Percentiles rank a stretch among this genome's conserved stretches.
These are phyloP conservation scores for Ophiostoma triangulosporum DNA, from an alignment of 2,329 filamentous ascomycete genomes.

Conservation along the genomic window DNA sequence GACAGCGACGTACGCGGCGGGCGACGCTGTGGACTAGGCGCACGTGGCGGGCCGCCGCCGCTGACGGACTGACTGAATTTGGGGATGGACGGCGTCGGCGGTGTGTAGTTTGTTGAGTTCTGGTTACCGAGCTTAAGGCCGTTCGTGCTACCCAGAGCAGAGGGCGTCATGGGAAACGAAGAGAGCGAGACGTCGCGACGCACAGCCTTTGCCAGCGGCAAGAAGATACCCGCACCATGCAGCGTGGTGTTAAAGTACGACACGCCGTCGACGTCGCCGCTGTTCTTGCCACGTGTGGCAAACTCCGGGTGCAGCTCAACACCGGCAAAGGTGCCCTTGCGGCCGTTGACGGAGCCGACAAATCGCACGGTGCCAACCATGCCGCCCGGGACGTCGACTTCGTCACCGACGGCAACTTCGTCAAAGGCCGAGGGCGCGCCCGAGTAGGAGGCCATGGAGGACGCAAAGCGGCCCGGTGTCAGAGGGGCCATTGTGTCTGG, in stretches of 20 bases:
- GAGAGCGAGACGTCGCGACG: conserved; percentile 46
- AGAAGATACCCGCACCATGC: conserved; percentile 81
- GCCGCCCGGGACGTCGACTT: conserved; percentile 81
- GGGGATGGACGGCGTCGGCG: conserved; percentile 50
- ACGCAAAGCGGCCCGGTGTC: conserved; percentile 31
- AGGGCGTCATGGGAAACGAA: conserved; percentile 53
- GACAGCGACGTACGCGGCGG: conserved; percentile 62
- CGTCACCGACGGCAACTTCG: conserved; percentile 61
- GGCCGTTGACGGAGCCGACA: conserved; percentile 72
- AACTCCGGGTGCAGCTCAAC: conserved; percentile 78
- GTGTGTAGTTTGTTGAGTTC: conserved; percentile 46
- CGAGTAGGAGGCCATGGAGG: conserved; percentile 16
- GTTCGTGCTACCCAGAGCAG: conserved; percentile 31
- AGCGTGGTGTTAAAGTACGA: conserved; percentile 71
- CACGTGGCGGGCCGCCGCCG: conserved; percentile 49
- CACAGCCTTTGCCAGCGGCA: conserved; percentile 70
- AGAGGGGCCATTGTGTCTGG: conserved; percentile 31
- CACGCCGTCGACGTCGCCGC: conserved; percentile 76
- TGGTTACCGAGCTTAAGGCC: conserved; percentile 40
- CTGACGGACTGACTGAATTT: conserved; percentile 77
- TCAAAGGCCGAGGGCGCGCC: conserved; percentile 21
- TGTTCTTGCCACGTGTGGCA: conserved; percentile 81
- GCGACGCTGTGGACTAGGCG: conserved; percentile 57
- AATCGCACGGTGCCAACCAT: conserved; percentile 89
- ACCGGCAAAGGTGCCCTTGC: conserved; percentile 82